Evolutionary conservation across 2,329 filamentous ascomycete species (phyloP).

Genomic region (Chalaropsis ovoidea): DNA sequence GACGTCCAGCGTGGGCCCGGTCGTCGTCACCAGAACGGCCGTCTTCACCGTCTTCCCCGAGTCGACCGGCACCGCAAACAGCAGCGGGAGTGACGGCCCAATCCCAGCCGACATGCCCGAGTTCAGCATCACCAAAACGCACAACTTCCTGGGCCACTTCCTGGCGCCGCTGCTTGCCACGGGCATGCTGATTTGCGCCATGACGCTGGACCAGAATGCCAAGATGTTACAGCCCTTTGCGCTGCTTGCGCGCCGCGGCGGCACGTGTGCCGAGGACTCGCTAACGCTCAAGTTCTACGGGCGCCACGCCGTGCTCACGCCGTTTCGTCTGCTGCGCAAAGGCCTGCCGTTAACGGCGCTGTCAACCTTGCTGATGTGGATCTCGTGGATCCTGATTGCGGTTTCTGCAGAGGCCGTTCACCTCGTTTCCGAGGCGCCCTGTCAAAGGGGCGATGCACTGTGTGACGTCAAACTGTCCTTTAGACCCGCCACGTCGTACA

Average conservation of each 20-base stretch:
- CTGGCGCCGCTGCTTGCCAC: slow-evolving; percentile 18
- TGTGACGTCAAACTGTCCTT: slow-evolving; percentile 19
- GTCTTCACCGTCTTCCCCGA: slow-evolving; percentile 4
- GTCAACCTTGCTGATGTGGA: slow-evolving; percentile 3
- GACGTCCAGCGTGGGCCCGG: not conserved
- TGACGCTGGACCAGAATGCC: slow-evolving; percentile 20
- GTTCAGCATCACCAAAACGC: slow-evolving; percentile 5
- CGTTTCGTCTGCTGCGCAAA: slow-evolving; percentile 15
- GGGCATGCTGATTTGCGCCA: slow-evolving; percentile 6
- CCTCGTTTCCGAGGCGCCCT: slow-evolving; percentile 10
- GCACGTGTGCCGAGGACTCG: slow-evolving; percentile 13
- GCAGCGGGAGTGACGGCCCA: not conserved
- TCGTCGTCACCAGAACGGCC: slow-evolving; percentile 12
- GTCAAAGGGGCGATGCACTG: not conserved
- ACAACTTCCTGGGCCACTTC: slow-evolving; percentile 23
- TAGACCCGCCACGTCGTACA: slow-evolving; percentile 12
- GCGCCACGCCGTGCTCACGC: slow-evolving; percentile 7
- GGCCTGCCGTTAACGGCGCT: slow-evolving; percentile 20
- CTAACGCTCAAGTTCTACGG: slow-evolving; percentile 20
- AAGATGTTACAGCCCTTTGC: slow-evolving; percentile 24
- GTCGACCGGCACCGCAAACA: not conserved
- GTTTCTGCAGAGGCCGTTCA: slow-evolving; percentile 19
- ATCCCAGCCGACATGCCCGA: slow-evolving; percentile 4
- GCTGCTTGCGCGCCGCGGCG: slow-evolving; percentile 8
- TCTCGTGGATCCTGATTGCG: slow-evolving; percentile 18